These are phyloP conservation scores for Rubroboletus satanas DNA, from an alignment of 768 basidiomycete genomes.

Conservation along the genomic window DNA sequence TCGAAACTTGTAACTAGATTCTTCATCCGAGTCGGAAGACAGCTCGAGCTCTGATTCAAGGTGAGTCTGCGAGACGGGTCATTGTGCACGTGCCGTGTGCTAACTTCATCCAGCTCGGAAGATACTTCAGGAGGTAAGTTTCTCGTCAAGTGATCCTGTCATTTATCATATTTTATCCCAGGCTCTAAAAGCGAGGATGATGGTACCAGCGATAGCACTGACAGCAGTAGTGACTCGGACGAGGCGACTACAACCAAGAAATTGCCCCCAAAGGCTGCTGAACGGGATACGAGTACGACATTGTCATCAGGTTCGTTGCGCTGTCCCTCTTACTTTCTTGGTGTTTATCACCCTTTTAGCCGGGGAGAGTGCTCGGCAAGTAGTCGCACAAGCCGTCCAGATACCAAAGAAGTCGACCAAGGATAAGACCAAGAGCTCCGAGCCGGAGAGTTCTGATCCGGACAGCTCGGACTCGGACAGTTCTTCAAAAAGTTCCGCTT, in stretches of 20 bases:
- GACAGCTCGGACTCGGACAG: slow-evolving; percentile 17
- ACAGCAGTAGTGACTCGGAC: slow-evolving; percentile 1
- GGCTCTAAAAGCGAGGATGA: slow-evolving; percentile 14
- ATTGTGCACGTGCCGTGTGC: slow-evolving; percentile 1
- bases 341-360: slow-evolving; percentile 4
- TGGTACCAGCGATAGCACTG: slow-evolving; percentile 11
- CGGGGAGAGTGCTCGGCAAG: slow-evolving; percentile 8
- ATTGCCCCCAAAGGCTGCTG: slow-evolving; percentile 5
- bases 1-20: slow-evolving; percentile 6
- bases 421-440: background rate
- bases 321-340: background rate
- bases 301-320: slow-evolving; percentile 33
- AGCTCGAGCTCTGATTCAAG: slow-evolving; percentile 27
- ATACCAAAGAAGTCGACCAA: background rate
- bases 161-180: background rate
- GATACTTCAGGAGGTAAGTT: slow-evolving; percentile 17
- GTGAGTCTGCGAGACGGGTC: slow-evolving; percentile 10
- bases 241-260: background rate
- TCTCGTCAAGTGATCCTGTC: slow-evolving; percentile 6
- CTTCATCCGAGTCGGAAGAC: slow-evolving; percentile 21
- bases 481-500: slow-evolving; percentile 11
- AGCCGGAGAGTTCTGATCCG: slow-evolving; percentile 14
- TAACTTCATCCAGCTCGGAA: slow-evolving; percentile 16
- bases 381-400: background rate
- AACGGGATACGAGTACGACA: slow-evolving; percentile 40